Evolutionary conservation across 2,329 filamentous ascomycete genomes (phyloP), one percentile per base, ranked within the genome.

Genomic region (Emericellopsis atlantica): DNA sequence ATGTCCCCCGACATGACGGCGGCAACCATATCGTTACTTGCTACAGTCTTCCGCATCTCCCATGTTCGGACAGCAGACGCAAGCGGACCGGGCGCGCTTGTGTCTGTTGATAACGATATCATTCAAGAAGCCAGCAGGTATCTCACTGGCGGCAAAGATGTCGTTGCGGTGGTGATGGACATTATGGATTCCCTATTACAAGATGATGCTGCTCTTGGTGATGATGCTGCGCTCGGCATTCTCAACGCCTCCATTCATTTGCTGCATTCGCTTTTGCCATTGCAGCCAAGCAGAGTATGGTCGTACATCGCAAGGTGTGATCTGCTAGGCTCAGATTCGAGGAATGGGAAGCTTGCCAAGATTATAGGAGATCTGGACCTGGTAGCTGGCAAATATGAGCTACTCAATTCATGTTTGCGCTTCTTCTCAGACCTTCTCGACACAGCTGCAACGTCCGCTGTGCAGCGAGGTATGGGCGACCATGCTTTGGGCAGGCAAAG

Each of bases 201-300:
- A 34, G 74, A 76, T 35, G 72, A 76, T 15, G 56, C 66, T 18
- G 57, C 60, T 12, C 66, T 72, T 32, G 70, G 74, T n/a, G 77
- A 79, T 33, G 74, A 77, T 10, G 62, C 80, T 34, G 74, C 79
- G 31, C 69, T 93, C 23, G 69, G 81, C 2, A 72, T 89, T 37
- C 58, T 81, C 42, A 66, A 68, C 10, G 77, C 84, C 21, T 94
- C 87, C 55, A 62, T 89, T 18, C 81, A 87, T 40, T 95, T 96
- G 52, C 65, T 94, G 32, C 74, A 83, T 49, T 77, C 81, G 3
- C 65, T 93, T 15, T 60, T 92, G 22, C 69, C 72, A 50, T 83
- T 74, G n/a, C 76, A 82, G 40, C 90, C 92, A 1, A 84, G 83
- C 43, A 74, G 89, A 44, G 79, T 95, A 6, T 96, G 92, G 89